Percentiles rank a stretch among this genome's conserved stretches.
Evolutionary conservation across 805 yeast species (phyloP).

Genomic region (Kuraishia piskuri): DNA sequence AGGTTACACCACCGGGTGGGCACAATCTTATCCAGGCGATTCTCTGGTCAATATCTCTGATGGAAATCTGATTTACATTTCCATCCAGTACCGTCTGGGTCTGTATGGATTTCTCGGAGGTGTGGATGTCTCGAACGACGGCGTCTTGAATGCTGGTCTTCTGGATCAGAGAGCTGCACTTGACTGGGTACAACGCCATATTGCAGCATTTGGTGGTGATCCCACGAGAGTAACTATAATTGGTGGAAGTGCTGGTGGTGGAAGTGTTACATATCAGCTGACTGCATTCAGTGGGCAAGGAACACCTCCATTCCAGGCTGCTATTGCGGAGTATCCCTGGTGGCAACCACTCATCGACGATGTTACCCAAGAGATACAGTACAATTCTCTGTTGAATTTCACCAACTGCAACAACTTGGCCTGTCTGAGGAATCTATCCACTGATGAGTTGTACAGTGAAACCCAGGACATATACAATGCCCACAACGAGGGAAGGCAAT

Average conservation of each 20-base stretch:
- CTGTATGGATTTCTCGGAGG: not conserved
- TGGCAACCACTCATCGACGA: too few relatives aligned
- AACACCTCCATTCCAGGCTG: too few relatives aligned
- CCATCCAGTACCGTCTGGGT: not conserved
- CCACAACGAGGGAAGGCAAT: too few relatives aligned
- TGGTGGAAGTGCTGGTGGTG: constrained; percentile 14
- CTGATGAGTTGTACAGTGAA: too few relatives aligned
- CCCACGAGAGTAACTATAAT: constrained; percentile 10
- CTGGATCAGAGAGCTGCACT: constrained; percentile 15
- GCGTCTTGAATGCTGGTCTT: constrained; percentile 11
- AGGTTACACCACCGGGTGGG: not conserved
- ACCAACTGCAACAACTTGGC: too few relatives aligned
- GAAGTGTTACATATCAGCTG: constrained; percentile 2
- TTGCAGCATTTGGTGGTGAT: constrained; percentile 14
- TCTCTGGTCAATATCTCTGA: not conserved
- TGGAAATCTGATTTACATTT: not conserved
- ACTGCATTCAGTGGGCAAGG: too few relatives aligned
- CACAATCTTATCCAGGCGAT: not conserved
- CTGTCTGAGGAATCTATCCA: too few relatives aligned
- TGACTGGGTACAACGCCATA: constrained; percentile 11
- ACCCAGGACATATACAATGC: too few relatives aligned
- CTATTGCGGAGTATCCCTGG: too few relatives aligned
- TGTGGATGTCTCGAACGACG: not conserved
- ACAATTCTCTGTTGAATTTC: too few relatives aligned
- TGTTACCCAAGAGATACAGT: too few relatives aligned